Conservation (phyloP, 1,284 basidiomycete species). For the Nidula niveotomentosa region DNA sequence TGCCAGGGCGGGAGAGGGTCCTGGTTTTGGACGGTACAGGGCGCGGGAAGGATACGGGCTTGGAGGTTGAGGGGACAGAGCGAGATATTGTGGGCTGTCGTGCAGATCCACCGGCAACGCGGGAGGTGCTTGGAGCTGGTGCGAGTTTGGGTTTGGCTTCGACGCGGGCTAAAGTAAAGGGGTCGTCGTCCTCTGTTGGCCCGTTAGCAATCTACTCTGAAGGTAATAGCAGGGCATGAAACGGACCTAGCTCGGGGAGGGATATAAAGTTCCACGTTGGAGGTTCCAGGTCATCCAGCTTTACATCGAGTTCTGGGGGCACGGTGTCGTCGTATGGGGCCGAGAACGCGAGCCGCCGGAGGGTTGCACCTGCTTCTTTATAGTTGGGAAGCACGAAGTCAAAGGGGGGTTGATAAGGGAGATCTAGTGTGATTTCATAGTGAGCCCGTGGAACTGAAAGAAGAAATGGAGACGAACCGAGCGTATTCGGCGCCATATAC, state of each 20-base stretch:
- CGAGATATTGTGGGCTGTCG: too few species aligned
- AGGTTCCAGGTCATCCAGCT: conserved; percentile 20
- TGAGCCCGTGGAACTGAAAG: neutral
- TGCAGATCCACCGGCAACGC: too few species aligned
- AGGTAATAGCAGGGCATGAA: neutral
- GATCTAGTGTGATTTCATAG: conserved; percentile 28
- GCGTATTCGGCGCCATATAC: conserved; percentile 72
- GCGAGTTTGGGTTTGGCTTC: too few species aligned
- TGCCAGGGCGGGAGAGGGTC: too few species aligned
- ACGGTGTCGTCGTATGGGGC: conserved; percentile 33
- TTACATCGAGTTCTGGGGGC: conserved; percentile 21
- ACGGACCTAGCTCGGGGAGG: conserved; percentile 34
- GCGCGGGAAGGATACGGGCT: too few species aligned
- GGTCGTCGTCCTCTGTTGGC: conserved; percentile 20
- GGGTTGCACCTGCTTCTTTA: conserved; percentile 44
- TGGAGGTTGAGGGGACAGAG: too few species aligned
- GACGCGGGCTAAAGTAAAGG: conserved; percentile 9
- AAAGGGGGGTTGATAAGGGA: conserved; percentile 52
- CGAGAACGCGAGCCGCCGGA: conserved; percentile 41
- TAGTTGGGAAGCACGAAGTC: conserved; percentile 58
- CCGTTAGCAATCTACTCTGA: too few species aligned
- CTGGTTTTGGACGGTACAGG: too few species aligned
- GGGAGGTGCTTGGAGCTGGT: too few species aligned
- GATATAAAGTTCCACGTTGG: conserved; percentile 27
- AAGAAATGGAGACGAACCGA: conserved; percentile 40